phyloP scores from a whole-genome alignment of 2,329 filamentous ascomycete genomes.

The Aspergillus glaucus region DNA sequence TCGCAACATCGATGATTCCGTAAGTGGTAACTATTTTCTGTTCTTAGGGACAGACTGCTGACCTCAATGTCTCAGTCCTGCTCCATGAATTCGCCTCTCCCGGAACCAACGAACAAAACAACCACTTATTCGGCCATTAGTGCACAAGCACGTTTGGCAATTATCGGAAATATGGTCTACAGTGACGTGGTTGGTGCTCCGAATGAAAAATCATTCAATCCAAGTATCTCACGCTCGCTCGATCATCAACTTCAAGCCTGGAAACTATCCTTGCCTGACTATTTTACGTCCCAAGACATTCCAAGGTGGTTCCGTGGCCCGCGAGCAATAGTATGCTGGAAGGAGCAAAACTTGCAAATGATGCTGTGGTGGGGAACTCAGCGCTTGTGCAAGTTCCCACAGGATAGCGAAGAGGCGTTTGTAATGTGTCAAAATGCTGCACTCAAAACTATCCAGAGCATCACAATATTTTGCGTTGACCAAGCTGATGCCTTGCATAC shows the following conservation, averaged over 20 bases:
- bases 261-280: slow-evolving; percentile 12
- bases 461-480: slow-evolving; percentile 10
- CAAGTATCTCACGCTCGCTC: slow-evolving; percentile 11
- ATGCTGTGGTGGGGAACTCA: slow-evolving; percentile 18
- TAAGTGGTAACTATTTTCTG: slow-evolving; percentile 1
- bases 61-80: not conserved
- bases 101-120: slow-evolving; percentile 5
- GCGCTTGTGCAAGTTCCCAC: slow-evolving; percentile 2
- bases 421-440: slow-evolving; percentile 14
- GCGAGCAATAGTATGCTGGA: slow-evolving; percentile 14
- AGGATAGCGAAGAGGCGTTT: slow-evolving; percentile 11
- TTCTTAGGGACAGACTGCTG: not conserved
- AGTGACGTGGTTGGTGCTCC: slow-evolving; percentile 7
- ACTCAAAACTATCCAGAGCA: slow-evolving; percentile 14
- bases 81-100: slow-evolving; percentile 2
- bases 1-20: slow-evolving; percentile 14
- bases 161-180: slow-evolving; percentile 12
- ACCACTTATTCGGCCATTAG: slow-evolving; percentile 17
- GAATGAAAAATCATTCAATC: slow-evolving; percentile 3
- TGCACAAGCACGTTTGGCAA: slow-evolving; percentile 10
- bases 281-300: slow-evolving; percentile 9
- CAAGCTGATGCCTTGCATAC: slow-evolving; percentile 7
- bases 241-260: slow-evolving; percentile 16
- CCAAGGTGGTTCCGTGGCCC: slow-evolving; percentile 16
- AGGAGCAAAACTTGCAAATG: slow-evolving; percentile 18